Conservation (phyloP, 1,284 basidiomycete species). For the Rhodotorula sp. region DNA sequence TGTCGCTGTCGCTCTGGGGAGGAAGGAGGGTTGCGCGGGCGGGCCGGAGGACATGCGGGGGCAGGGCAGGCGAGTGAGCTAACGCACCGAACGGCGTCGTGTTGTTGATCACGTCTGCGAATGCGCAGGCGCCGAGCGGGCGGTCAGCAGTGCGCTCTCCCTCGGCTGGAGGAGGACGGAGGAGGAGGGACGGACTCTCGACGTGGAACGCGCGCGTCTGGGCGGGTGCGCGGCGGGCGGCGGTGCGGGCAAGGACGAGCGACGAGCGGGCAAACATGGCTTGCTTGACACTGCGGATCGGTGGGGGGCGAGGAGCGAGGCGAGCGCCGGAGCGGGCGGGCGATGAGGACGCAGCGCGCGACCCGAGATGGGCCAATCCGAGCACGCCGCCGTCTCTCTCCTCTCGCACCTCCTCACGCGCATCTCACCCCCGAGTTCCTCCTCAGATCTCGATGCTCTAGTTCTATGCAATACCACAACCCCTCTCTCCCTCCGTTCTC, state of each 20-base stretch:
- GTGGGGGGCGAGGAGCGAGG: not conserved
- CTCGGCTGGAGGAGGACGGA: not conserved
- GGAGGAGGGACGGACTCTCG: constrained; percentile 20
- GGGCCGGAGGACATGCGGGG: too few relatives aligned
- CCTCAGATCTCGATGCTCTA: not conserved
- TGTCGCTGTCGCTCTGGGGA: too few relatives aligned
- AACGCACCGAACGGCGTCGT: constrained; percentile 32
- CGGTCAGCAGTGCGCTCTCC: not conserved
- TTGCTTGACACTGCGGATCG: too few relatives aligned
- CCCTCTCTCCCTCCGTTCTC: not conserved
- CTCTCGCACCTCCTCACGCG: not conserved
- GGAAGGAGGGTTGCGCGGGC: too few relatives aligned
- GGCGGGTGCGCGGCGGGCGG: constrained; percentile 10
- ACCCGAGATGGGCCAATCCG: too few relatives aligned
- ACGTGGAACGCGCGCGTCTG: constrained; percentile 32
- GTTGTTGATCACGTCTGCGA: constrained; percentile 36
- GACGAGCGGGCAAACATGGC: constrained; percentile 31
- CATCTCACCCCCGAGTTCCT: too few relatives aligned
- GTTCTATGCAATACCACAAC: not conserved
- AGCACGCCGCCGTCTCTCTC: too few relatives aligned
- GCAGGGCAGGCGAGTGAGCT: too few relatives aligned
- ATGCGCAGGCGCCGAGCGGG: too few relatives aligned
- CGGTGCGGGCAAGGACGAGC: constrained; percentile 22
- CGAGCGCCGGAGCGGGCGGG: not conserved
- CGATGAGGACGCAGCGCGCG: too few relatives aligned